phyloP scores from a whole-genome alignment of 2,329 filamentous ascomycete species.

The Cladorrhinum sp. region DNA sequence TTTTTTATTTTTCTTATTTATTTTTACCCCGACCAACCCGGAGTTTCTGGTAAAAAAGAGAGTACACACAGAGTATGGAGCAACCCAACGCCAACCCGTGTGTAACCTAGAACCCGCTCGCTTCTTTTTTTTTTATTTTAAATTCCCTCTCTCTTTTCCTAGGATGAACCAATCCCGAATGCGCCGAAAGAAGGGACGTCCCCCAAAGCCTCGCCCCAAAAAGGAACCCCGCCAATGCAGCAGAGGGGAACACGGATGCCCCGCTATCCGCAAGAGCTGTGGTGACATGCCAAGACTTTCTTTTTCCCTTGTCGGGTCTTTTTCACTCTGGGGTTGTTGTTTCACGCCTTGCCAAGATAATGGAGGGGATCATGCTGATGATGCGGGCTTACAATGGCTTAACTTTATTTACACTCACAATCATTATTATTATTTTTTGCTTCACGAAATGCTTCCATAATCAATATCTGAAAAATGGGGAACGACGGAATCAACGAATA shows the following conservation, averaged over 20 bases:
- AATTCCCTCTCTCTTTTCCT: not conserved
- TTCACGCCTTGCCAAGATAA: not conserved
- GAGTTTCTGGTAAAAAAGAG: no score
- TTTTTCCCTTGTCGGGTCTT: not conserved
- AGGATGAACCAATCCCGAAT: not conserved
- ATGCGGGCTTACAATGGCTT: not conserved
- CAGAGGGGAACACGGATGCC: not conserved
- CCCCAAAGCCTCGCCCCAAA: no score
- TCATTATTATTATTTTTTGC: no score
- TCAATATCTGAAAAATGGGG: not conserved
- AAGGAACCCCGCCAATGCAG: not conserved
- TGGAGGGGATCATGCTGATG: not conserved
- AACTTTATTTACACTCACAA: no score
- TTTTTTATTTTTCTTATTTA: no score
- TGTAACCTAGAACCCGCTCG: not conserved
- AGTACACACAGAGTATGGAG: no score
- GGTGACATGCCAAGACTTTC: not conserved
- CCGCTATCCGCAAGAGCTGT: not conserved
- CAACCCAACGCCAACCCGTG: not conserved
- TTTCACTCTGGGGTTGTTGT: not conserved
- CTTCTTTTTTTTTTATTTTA: slow-evolving; percentile 1
- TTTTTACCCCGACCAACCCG: no score
- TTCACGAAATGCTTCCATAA: no score
- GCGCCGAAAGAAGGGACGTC: slow-evolving; percentile 4
- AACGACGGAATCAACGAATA: not conserved